Evolutionary conservation across 2,329 filamentous ascomycete genomes (phyloP).

Genomic region (Chrysoporthe austroafricana): DNA sequence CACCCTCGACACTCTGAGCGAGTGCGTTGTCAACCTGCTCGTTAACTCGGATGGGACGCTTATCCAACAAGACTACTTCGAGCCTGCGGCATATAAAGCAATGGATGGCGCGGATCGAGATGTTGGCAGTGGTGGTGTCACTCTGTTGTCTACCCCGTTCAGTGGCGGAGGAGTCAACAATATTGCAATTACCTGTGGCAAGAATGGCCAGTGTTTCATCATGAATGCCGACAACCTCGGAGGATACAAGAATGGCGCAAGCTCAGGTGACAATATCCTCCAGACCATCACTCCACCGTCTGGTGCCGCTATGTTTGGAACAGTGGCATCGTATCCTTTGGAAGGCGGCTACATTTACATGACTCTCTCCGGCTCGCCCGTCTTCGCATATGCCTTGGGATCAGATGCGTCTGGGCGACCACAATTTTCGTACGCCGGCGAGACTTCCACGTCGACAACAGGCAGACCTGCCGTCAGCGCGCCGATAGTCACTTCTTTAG

Average conservation of each 20-base stretch:
- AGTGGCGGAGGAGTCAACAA: conserved; percentile 12
- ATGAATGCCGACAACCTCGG: conserved; percentile 34
- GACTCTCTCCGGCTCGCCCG: conserved; percentile 39
- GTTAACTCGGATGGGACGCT: conserved; percentile 41
- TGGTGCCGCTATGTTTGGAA: conserved; percentile 50
- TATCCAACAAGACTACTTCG: conserved; percentile 47
- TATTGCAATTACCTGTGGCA: conserved; percentile 55
- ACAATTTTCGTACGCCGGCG: conserved; percentile 39
- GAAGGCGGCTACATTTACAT: conserved; percentile 55
- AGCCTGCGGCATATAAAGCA: conserved; percentile 55
- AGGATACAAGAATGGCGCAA: conserved; percentile 39
- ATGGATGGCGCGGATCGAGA: conserved; percentile 56
- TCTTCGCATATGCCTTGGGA: conserved; percentile 40
- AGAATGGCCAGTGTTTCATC: conserved; percentile 52
- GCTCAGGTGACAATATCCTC: conserved; percentile 46
- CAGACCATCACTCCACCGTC: conserved; percentile 45
- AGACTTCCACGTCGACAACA: conserved; percentile 33
- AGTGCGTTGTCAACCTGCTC: conserved; percentile 50
- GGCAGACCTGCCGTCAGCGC: conserved; percentile 39
- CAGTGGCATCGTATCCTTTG: conserved; percentile 51
- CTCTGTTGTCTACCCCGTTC: conserved; percentile 34
- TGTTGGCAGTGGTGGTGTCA: conserved; percentile 48
- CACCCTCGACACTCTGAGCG: conserved; percentile 44
- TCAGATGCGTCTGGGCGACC: conserved; percentile 38
- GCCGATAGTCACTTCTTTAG: conserved; percentile 43